A percentile compares a stretch with the other conserved stretches of the same genome.
Conservation (phyloP, 163 green algal species). For the Picocystis sp. region DNA sequence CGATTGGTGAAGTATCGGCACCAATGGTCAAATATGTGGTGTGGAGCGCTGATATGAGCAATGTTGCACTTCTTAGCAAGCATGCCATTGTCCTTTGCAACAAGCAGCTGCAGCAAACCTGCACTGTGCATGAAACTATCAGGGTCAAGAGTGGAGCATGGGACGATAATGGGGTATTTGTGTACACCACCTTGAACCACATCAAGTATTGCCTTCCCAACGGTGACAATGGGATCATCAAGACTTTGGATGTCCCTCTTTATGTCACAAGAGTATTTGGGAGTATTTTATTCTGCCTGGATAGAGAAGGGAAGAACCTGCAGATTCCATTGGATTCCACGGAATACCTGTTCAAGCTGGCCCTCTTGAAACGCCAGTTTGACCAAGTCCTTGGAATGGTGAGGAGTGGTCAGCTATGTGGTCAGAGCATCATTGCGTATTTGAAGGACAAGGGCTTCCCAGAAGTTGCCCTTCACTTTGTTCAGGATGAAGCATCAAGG, state of each 20-base stretch:
- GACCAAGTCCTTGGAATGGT: conserved; percentile 87
- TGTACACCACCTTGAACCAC: conserved; percentile 99
- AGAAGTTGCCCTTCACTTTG: conserved; percentile 95
- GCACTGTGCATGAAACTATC: conserved; percentile 96
- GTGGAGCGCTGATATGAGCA: conserved; percentile 83
- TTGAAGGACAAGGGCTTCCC: conserved; percentile 95
- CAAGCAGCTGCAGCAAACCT: conserved; percentile 68
- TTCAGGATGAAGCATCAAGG: conserved; percentile 66
- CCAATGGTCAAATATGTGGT: conserved; percentile 78
- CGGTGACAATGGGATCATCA: conserved; percentile 90
- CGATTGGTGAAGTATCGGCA: conserved; percentile 19
- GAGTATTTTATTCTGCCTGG: conserved; percentile 68
- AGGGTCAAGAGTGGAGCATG: conserved; percentile 86
- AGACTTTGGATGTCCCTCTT: conserved; percentile 91
- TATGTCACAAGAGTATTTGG: conserved; percentile 79
- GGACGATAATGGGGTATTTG: conserved; percentile 84
- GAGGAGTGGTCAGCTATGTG: conserved; percentile 64
- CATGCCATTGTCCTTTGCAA: conserved; percentile 91
- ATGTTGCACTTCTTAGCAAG: conserved; percentile 90
- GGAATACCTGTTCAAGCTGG: conserved; percentile 98
- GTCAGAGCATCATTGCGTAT: conserved; percentile 95
- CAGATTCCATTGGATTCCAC: conserved; percentile 80
- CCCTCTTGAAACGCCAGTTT: conserved; percentile 80
- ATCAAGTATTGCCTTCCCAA: conserved; percentile 99
- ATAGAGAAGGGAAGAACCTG: conserved; percentile 85